These are phyloP conservation scores for Pythium monospermum DNA, from an alignment of 352 stramenopile genomes.

Conservation along the genomic window DNA sequence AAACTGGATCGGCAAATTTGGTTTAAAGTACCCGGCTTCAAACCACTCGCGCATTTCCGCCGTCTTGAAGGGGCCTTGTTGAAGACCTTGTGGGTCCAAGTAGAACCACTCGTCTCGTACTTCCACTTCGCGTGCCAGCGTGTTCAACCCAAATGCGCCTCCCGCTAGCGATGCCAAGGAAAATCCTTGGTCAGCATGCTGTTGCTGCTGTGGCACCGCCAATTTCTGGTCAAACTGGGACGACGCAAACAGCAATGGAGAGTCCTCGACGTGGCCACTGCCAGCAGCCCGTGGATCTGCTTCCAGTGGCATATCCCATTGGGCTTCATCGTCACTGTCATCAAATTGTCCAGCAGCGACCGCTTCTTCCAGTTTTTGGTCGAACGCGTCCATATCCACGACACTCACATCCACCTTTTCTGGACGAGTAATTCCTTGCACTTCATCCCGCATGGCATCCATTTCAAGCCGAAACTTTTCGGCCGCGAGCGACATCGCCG, in stretches of 20 bases:
- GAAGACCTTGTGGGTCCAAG: conserved; percentile 72
- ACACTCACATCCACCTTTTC: not conserved
- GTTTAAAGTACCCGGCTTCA: conserved; percentile 87
- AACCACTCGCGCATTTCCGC: conserved; percentile 88
- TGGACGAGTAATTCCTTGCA: conserved; percentile 13
- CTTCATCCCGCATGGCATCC: conserved; percentile 58
- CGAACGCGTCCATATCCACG: conserved; percentile 66
- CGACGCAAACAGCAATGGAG: conserved; percentile 14
- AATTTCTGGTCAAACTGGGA: conserved; percentile 19
- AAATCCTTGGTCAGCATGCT: conserved; percentile 11
- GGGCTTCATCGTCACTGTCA: conserved; percentile 70
- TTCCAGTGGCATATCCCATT: conserved; percentile 44
- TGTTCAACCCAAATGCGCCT: conserved; percentile 22
- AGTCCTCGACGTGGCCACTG: conserved; percentile 10
- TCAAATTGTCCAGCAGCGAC: conserved; percentile 76
- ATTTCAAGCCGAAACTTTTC: conserved; percentile 85
- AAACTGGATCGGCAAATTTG: conserved; percentile 82
- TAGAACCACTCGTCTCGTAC: conserved; percentile 84
- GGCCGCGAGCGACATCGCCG: conserved; percentile 70
- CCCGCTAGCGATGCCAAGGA: conserved; percentile 16
- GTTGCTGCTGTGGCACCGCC: not conserved
- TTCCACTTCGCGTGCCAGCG: conserved; percentile 26
- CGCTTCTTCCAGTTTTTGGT: conserved; percentile 74
- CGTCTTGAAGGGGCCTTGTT: conserved; percentile 84
- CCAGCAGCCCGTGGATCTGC: not conserved